A percentile compares a stretch with the other conserved stretches of the same genome.
phyloP scores from a whole-genome alignment of 139 green algal species.

The Nannochloris sp. region DNA sequence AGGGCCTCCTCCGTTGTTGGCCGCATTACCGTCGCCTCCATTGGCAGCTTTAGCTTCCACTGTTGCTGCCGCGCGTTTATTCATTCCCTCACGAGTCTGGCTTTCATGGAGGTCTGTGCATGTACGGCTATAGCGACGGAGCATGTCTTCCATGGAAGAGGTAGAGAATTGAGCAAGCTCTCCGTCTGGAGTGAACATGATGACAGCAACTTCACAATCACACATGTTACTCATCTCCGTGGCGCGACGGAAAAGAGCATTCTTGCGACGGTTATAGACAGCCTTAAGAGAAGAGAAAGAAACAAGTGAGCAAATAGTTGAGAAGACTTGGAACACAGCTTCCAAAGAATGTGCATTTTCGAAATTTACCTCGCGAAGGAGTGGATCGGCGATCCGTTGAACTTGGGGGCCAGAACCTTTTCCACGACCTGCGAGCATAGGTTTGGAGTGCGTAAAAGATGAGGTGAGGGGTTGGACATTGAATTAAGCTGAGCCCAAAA shows the following conservation, averaged over 20 bases:
- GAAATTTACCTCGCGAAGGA: not conserved
- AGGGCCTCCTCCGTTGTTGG: not conserved
- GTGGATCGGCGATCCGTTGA: not conserved
- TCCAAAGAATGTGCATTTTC: not conserved
- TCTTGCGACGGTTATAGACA: conserved; percentile 62
- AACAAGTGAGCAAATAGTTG: not conserved
- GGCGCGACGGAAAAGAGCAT: conserved; percentile 68
- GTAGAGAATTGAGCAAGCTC: conserved; percentile 63
- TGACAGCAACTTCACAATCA: conserved; percentile 70
- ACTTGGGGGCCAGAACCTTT: too few relatives aligned
- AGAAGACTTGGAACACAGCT: not conserved
- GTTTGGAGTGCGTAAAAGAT: too few relatives aligned
- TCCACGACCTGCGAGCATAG: too few relatives aligned
- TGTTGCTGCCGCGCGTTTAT: too few relatives aligned
- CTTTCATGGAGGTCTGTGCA: conserved; percentile 52
- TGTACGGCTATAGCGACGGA: conserved; percentile 43
- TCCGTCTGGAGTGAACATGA: conserved; percentile 60
- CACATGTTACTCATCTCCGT: conserved; percentile 79
- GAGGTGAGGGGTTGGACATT: too few relatives aligned
- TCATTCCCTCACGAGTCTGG: conserved; percentile 49
- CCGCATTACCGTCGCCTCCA: too few relatives aligned
- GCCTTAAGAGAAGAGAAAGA: conserved; percentile 7
- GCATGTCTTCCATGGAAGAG: conserved; percentile 52
- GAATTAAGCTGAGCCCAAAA: too few relatives aligned
- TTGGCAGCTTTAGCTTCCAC: too few relatives aligned